Conservation (phyloP, 2,329 filamentous ascomycete genomes). For the Dothiorella sarmentorum region DNA sequence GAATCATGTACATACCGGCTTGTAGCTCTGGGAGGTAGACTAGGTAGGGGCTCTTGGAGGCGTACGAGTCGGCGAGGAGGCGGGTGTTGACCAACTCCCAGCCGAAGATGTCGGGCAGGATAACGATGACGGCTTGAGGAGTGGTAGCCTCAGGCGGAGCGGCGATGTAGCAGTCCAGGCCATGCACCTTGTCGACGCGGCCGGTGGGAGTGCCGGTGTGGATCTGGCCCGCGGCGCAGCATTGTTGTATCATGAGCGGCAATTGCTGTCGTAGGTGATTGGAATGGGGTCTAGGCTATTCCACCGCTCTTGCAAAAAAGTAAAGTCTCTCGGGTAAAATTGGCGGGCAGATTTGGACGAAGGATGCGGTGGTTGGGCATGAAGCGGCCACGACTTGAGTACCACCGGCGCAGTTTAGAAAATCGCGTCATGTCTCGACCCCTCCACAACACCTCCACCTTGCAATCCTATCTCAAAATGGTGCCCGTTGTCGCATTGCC, state of each 20-base stretch:
- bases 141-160: conserved; percentile 27
- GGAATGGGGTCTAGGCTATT: neutral
- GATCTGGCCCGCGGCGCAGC: conserved; percentile 37
- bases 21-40: conserved; percentile 36
- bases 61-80: conserved; percentile 37
- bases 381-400: neutral
- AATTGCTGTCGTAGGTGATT: neutral
- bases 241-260: conserved; percentile 20
- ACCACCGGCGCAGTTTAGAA: neutral
- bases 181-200: conserved; percentile 32
- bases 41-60: conserved; percentile 26
- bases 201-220: conserved; percentile 37
- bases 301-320: neutral
- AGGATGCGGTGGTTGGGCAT: too few species aligned
- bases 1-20: neutral
- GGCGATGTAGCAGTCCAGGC: conserved; percentile 37
- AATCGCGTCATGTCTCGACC: neutral
- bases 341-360: neutral
- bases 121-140: conserved; percentile 36
- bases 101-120: conserved; percentile 40
- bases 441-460: neutral
- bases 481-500: neutral
- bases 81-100: conserved; percentile 35
- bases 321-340: neutral
- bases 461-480: neutral